A percentile compares a stretch with the other conserved stretches of the same genome.
Conservation (phyloP, 1,284 basidiomycete genomes). For the Ceratobasidium sp. region DNA sequence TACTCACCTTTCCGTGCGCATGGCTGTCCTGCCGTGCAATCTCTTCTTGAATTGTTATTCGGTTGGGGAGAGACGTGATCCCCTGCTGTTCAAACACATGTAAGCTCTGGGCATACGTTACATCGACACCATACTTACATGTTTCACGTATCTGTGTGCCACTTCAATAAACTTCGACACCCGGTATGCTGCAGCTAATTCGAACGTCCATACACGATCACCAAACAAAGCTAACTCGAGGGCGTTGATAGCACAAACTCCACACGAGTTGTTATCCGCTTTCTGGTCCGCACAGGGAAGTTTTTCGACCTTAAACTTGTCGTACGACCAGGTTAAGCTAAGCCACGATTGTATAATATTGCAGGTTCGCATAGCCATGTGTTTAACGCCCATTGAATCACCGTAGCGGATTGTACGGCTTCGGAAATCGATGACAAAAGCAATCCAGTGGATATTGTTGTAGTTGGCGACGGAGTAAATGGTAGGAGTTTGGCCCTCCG, state of each 20-base stretch:
- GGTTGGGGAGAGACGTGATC: too few relatives aligned
- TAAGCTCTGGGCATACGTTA: too few relatives aligned
- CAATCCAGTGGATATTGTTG: not conserved
- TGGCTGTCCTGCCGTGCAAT: too few relatives aligned
- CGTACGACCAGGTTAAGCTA: not conserved
- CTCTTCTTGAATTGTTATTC: too few relatives aligned
- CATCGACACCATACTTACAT: not conserved
- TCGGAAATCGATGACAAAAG: not conserved
- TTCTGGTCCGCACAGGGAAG: not conserved
- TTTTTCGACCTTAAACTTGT: not conserved
- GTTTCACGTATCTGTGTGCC: not conserved
- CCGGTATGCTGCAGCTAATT: not conserved
- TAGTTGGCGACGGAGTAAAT: not conserved
- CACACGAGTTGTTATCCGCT: conserved; percentile 6
- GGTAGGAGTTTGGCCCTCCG: not conserved
- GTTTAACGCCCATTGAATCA: not conserved
- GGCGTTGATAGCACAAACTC: conserved; percentile 20
- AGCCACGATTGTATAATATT: not conserved
- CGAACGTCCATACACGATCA: not conserved
- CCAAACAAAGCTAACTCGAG: not conserved
- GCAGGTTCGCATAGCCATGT: not conserved
- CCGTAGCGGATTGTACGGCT: not conserved
- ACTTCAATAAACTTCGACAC: conserved; percentile 19
- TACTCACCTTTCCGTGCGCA: too few relatives aligned
- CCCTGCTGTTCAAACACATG: too few relatives aligned